These are phyloP conservation scores for Keithomyces neogunnii DNA, from an alignment of 2,329 filamentous ascomycete genomes.

Conservation along the genomic window DNA sequence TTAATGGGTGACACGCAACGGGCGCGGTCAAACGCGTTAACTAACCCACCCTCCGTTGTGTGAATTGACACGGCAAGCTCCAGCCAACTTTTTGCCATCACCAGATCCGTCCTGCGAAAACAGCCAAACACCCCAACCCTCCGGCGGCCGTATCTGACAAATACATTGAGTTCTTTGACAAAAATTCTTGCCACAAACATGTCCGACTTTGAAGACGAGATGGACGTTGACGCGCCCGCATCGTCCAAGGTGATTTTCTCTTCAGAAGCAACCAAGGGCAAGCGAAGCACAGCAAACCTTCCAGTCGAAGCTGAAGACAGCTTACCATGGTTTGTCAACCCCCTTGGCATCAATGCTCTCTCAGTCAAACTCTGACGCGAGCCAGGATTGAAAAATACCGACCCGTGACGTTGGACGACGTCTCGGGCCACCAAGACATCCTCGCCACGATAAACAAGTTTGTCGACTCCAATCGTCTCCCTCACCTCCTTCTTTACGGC, in stretches of 20 bases:
- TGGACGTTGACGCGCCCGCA: slow-evolving; percentile 48
- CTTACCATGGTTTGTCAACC: slow-evolving; percentile 65
- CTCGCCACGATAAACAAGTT: slow-evolving; percentile 97
- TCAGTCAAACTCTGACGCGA: background rate
- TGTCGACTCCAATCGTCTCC: slow-evolving; percentile 85
- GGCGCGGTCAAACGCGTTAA: slow-evolving; percentile 4
- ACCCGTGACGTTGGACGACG: slow-evolving; percentile 79
- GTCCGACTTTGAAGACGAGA: slow-evolving; percentile 53
- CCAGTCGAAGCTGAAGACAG: slow-evolving; percentile 91
- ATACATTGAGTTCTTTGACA: background rate
- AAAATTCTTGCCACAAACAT: slow-evolving; percentile 22
- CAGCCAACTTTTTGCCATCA: background rate
- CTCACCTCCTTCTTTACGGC: slow-evolving; percentile 92
- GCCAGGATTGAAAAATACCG: slow-evolving; percentile 92
- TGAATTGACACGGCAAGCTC: background rate
- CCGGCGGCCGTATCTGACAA: background rate
- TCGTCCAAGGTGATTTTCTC: slow-evolving; percentile 54
- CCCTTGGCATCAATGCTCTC: background rate
- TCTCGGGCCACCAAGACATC: slow-evolving; percentile 95
- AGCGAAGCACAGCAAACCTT: slow-evolving; percentile 84
- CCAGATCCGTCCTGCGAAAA: background rate
- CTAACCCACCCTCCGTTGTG: too few species aligned
- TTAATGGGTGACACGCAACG: background rate
- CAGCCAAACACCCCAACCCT: background rate
- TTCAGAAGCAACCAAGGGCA: slow-evolving; percentile 74